phyloP scores from a whole-genome alignment of 2,329 filamentous ascomycete species.

The Stagonosporopsis rhizophila region DNA sequence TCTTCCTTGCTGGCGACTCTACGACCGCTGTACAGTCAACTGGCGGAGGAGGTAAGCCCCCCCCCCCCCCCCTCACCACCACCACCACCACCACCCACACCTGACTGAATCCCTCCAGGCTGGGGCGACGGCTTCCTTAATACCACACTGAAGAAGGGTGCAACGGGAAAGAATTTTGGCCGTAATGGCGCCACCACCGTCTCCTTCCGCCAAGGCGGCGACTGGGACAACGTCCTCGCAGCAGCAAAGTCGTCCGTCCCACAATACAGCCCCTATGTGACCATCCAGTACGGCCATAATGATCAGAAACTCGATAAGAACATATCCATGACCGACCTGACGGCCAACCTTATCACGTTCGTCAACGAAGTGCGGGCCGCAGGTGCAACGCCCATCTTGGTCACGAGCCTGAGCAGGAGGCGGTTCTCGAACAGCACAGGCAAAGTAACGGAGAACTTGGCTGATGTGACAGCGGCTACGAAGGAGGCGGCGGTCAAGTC shows the following conservation, averaged over 20 bases:
- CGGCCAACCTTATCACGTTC: conserved; percentile 57
- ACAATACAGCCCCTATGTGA: conserved; percentile 58
- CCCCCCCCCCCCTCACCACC: too few species aligned
- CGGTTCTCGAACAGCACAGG: conserved; percentile 50
- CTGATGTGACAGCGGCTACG: conserved; percentile 54
- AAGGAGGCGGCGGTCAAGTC: conserved; percentile 55
- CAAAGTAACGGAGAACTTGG: conserved; percentile 55
- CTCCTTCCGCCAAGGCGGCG: conserved; percentile 59
- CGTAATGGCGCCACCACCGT: conserved; percentile 62
- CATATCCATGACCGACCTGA: conserved; percentile 57
- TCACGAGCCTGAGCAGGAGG: conserved; percentile 63
- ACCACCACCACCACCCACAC: too few species aligned
- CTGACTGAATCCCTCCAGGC: conserved; percentile 35
- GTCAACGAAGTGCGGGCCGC: conserved; percentile 41
- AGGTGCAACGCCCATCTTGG: conserved; percentile 52
- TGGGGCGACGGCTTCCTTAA: conserved; percentile 66
- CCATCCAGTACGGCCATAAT: conserved; percentile 68
- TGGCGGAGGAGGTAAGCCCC: conserved; percentile 31
- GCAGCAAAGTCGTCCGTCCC: conserved; percentile 47
- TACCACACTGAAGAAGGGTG: conserved; percentile 54
- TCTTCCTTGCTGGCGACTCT: conserved; percentile 48
- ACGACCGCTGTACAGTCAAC: conserved; percentile 42
- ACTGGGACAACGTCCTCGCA: conserved; percentile 60
- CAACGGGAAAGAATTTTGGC: conserved; percentile 62
- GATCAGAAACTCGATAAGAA: conserved; percentile 59